phyloP scores from a whole-genome alignment of 2,329 filamentous ascomycete species.

The Microascus cirrosus region DNA sequence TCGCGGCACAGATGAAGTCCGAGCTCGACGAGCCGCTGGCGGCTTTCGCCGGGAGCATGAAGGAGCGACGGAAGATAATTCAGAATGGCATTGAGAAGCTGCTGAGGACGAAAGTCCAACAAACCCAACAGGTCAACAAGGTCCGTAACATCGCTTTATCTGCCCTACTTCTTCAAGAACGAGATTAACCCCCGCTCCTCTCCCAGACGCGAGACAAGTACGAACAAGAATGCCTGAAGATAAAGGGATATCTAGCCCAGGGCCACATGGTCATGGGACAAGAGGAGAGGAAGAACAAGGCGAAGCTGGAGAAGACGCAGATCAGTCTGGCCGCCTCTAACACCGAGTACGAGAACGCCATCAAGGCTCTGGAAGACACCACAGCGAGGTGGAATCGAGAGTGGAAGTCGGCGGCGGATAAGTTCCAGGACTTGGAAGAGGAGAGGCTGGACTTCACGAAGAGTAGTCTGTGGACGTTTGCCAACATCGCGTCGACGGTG shows the following conservation, averaged over 20 bases:
- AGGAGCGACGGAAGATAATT: conserved; percentile 92
- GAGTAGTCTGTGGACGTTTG: conserved; percentile 95
- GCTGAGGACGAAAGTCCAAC: conserved; percentile 83
- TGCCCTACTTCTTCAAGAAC: not conserved
- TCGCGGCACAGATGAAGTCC: conserved; percentile 88
- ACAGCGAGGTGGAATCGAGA: conserved; percentile 94
- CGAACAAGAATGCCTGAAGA: conserved; percentile 95
- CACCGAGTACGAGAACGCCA: conserved; percentile 83
- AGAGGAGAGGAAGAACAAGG: conserved; percentile 97
- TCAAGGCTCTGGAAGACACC: conserved; percentile 90
- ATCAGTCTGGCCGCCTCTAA: conserved; percentile 87
- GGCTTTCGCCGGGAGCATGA: conserved; percentile 89
- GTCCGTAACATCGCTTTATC: conserved; percentile 26
- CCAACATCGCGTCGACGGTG: conserved; percentile 92
- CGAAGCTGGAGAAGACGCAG: conserved; percentile 96
- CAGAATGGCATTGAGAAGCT: conserved; percentile 91
- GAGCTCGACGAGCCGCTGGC: conserved; percentile 89
- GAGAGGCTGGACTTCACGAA: conserved; percentile 95
- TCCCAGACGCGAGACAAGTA: conserved; percentile 75
- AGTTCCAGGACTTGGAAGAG: conserved; percentile 98
- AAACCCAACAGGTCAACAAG: conserved; percentile 88
- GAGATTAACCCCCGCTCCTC: conserved; percentile 5
- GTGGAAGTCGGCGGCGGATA: conserved; percentile 96
- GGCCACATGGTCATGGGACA: conserved; percentile 99
- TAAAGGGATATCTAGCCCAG: conserved; percentile 96